Base-by-base conservation (phyloP, 371 early-diverging fungal species). In the Nematocida ironsii region DNA sequence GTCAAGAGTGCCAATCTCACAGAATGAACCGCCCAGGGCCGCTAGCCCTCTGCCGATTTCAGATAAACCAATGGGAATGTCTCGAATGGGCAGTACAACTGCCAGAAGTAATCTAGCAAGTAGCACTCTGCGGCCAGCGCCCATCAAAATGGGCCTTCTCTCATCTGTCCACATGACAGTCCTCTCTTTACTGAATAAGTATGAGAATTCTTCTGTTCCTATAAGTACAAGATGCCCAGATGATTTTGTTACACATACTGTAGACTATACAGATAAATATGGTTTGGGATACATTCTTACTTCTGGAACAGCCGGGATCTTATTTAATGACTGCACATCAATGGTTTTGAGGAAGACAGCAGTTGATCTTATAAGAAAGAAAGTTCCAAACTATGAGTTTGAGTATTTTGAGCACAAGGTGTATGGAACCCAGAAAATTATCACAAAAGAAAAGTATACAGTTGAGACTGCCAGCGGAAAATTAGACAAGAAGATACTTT, bases 291-390 rank as follows among this genome's bases (percentile, higher is more conserved):
- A 74, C 54, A 25, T 74, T 3, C 45, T 74, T 5, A 62, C 57
- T 4, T 74, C 74, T 9, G 74, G 74, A 16, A 66, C 74, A 6
- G 40, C 66, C 9, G 74, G 74, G 16, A 56, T 74, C 4, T 66
- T 74, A 33, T 74, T 74, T 56, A 74, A 74, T 52, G 74, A 74
- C 67, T n/a, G 74, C 39, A 74, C 74, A 5, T 74, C 74, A 40
- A 25, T 74, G 72, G 74, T 74, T 2, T 39, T 74, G n/a, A 16
- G 74, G 39, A 62, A 42, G 56, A 5, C 45, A 4, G 62, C 74
- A 3, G 66, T 74, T 5, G 55, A 74, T n/a, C 47, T 16, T 13
- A 42, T 44, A 9, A 18, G 40, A 23, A 39, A 18, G 42, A 56
- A 39, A 45, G 18, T 62, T 0, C 16, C 13, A 11, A 16, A 6